Percentiles rank a stretch among this genome's conserved stretches.
Conservation (phyloP, 2,329 filamentous ascomycete species). For the Sporothrix schenckii region DNA sequence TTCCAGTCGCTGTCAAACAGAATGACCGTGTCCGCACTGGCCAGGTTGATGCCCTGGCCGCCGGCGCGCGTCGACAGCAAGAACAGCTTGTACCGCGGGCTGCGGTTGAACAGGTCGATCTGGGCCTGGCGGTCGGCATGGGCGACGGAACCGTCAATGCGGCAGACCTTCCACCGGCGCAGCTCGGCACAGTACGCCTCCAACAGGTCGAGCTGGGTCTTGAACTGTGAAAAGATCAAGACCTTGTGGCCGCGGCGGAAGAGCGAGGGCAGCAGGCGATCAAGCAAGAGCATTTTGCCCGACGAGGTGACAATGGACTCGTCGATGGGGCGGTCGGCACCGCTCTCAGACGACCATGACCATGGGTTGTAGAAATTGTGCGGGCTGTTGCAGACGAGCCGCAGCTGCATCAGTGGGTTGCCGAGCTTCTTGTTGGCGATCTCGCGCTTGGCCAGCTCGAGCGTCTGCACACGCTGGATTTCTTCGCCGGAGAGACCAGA, state of each 20-base stretch:
- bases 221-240: constrained; percentile 95
- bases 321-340: constrained; percentile 64
- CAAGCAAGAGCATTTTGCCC: constrained; percentile 93
- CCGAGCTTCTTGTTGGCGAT: constrained; percentile 90
- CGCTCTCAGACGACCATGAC: constrained; percentile 47
- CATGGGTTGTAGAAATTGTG: constrained; percentile 98
- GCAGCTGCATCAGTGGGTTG: constrained; percentile 88
- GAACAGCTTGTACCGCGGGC: constrained; percentile 72
- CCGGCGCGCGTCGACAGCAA: constrained; percentile 88
- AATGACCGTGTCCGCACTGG: constrained; percentile 87
- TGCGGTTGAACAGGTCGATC: constrained; percentile 72
- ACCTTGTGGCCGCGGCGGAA: constrained; percentile 81
- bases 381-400: constrained; percentile 88
- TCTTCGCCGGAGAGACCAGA: constrained; percentile 58
- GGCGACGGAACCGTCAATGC: constrained; percentile 85
- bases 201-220: constrained; percentile 87
- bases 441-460: constrained; percentile 81
- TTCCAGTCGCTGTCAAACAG: constrained; percentile 92
- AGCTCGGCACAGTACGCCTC: constrained; percentile 82
- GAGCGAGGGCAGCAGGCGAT: constrained; percentile 77
- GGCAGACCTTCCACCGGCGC: constrained; percentile 77
- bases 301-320: constrained; percentile 83
- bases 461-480: constrained; percentile 64
- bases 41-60: constrained; percentile 93
- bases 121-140: constrained; percentile 71